These are phyloP conservation scores for Epichloe glyceriae DNA, from an alignment of 2,329 filamentous ascomycete genomes.

Conservation along the genomic window DNA sequence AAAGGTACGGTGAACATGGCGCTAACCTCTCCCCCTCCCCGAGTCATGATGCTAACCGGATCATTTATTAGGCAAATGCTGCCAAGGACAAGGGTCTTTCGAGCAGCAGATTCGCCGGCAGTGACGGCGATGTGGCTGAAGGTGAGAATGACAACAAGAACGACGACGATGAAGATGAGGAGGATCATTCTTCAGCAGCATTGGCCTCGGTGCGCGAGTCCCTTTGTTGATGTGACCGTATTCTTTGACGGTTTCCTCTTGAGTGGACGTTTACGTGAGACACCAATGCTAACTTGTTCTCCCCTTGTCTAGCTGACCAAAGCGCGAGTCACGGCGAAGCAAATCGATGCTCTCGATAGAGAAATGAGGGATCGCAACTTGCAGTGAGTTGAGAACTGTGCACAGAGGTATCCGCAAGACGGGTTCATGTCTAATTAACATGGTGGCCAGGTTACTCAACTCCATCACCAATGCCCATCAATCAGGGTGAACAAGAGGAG, in stretches of 20 bases:
- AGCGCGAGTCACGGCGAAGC: constrained; percentile 31
- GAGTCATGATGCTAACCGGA: neutral
- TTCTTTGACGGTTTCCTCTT: constrained; percentile 11
- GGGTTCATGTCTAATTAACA: neutral
- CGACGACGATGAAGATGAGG: constrained; percentile 33
- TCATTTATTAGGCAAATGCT: constrained; percentile 31
- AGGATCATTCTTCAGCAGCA: constrained; percentile 51
- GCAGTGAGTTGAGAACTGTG: constrained; percentile 18
- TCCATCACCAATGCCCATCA: constrained; percentile 13
- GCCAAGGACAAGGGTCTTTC: constrained; percentile 37
- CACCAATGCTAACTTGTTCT: constrained; percentile 9
- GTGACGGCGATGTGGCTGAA: constrained; percentile 30
- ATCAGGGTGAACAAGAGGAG: constrained; percentile 2
- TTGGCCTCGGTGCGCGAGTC: constrained; percentile 52
- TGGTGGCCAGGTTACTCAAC: constrained; percentile 10
- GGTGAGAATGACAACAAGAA: constrained; percentile 42
- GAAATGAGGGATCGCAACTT: constrained; percentile 44
- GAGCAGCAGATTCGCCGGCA: constrained; percentile 39
- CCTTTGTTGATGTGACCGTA: constrained; percentile 29
- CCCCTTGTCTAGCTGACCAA: constrained; percentile 27
- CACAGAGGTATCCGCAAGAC: neutral
- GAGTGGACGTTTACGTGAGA: neutral
- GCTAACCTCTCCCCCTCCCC: neutral
- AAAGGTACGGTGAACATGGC: constrained; percentile 28
- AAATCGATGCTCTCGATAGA: constrained; percentile 40